Conservation (phyloP, 208 protist genomes). For the Crithidia acanthocephali region DNA sequence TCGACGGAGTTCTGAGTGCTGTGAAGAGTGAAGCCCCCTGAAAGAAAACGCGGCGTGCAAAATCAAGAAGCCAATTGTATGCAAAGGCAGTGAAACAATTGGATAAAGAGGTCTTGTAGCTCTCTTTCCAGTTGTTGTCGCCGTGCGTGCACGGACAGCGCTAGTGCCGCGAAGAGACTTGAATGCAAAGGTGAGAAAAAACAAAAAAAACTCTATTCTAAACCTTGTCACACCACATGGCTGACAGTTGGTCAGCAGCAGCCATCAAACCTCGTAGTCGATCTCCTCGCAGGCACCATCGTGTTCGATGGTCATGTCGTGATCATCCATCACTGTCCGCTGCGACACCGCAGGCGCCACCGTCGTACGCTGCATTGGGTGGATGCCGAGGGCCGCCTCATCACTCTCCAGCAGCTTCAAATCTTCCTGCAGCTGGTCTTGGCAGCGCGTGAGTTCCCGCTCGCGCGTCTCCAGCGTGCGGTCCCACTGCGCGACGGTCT, state of each 20-base stretch:
- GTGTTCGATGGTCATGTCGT: constrained; percentile 90
- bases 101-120: too few species aligned
- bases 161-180: too few species aligned
- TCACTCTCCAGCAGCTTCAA: constrained; percentile 62
- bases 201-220: too few species aligned
- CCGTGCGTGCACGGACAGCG: too few species aligned
- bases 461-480: constrained; percentile 73
- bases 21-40: neutral
- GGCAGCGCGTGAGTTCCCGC: constrained; percentile 62
- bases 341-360: constrained; percentile 71
- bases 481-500: constrained; percentile 75
- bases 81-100: too few species aligned
- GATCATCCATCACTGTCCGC: constrained; percentile 86
- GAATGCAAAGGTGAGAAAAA: too few species aligned
- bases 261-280: constrained; percentile 54
- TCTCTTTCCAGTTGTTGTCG: too few species aligned
- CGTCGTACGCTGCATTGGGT: constrained; percentile 22
- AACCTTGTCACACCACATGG: too few species aligned
- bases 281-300: constrained; percentile 84
- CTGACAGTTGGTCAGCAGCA: neutral
- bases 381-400: constrained; percentile 66
- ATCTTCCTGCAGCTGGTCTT: constrained; percentile 73
- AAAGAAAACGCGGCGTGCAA: too few species aligned
- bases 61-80: too few species aligned
- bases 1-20: too few species aligned